Conservation (phyloP, 2,329 filamentous ascomycete genomes). For the Cordyceps farinosa region DNA sequence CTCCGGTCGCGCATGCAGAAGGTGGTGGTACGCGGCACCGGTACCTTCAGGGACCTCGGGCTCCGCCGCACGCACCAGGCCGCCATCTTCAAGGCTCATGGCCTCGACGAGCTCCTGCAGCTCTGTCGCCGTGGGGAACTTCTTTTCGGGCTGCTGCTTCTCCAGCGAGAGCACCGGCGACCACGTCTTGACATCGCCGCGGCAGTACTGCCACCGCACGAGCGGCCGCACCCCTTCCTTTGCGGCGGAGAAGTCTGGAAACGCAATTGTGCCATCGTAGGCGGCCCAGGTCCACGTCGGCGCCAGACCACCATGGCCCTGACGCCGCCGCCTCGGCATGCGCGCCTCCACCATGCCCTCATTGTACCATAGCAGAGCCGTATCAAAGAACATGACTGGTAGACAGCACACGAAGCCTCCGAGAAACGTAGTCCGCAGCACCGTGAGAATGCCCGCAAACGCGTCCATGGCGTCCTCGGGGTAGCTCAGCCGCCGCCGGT, state of each 20-base stretch:
- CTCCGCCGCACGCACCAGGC: not conserved
- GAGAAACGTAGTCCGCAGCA: slow-evolving; percentile 13
- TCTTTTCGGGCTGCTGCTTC: slow-evolving; percentile 12
- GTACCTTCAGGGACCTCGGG: not conserved
- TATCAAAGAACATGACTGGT: slow-evolving; percentile 18
- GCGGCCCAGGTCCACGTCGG: slow-evolving; percentile 13
- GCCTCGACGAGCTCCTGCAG: not conserved
- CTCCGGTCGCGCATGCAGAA: slow-evolving; percentile 11
- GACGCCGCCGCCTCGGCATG: not conserved
- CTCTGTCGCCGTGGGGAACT: not conserved
- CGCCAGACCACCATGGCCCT: not conserved
- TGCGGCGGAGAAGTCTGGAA: slow-evolving; percentile 12
- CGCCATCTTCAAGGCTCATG: slow-evolving; percentile 7
- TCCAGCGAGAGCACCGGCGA: slow-evolving; percentile 7
- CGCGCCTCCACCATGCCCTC: slow-evolving; percentile 3
- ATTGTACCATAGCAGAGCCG: slow-evolving; percentile 17
- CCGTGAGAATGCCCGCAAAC: slow-evolving; percentile 17
- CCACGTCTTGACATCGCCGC: not conserved
- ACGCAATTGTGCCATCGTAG: slow-evolving; percentile 2
- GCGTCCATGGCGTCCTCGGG: slow-evolving; percentile 16
- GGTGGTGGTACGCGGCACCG: not conserved
- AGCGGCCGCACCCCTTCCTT: slow-evolving; percentile 14
- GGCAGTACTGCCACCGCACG: slow-evolving; percentile 16
- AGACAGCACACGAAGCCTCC: slow-evolving; percentile 18
- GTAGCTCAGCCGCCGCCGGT: slow-evolving; percentile 11